These are phyloP conservation scores for Ogataea nitratoaversa DNA, from an alignment of 805 yeast species.

Conservation along the genomic window DNA sequence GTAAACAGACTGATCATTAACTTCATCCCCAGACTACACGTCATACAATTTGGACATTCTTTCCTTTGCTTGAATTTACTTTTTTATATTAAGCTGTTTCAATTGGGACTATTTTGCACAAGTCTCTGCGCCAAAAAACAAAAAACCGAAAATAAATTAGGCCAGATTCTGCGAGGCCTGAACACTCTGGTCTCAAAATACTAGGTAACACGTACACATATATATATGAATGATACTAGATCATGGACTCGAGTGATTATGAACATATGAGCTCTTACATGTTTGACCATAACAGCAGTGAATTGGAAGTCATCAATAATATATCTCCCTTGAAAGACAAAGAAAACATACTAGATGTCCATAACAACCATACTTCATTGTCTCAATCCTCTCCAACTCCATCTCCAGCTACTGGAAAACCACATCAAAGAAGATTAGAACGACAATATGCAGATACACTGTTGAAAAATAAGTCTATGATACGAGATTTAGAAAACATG, in stretches of 20 bases:
- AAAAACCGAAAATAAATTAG: too few species aligned
- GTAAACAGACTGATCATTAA: too few species aligned
- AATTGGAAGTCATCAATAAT: conserved; percentile 3
- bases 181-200: too few species aligned
- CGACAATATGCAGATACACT: conserved; percentile 28
- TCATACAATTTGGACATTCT: too few species aligned
- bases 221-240: neutral
- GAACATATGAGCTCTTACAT: conserved; percentile 15
- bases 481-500: conserved; percentile 33
- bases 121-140: too few species aligned
- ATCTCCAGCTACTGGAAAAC: neutral
- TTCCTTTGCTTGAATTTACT: too few species aligned
- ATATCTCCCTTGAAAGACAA: conserved; percentile 16
- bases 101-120: too few species aligned
- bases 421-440: conserved; percentile 18
- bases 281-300: conserved; percentile 4
- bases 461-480: conserved; percentile 26
- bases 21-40: too few species aligned
- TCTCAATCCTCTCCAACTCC: conserved; percentile 2
- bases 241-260: conserved; percentile 21
- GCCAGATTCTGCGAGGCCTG: too few species aligned
- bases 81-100: too few species aligned
- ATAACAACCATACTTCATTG: neutral
- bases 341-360: conserved; percentile 9
- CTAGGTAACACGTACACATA: too few species aligned